Evolutionary conservation across 2,329 filamentous ascomycete species (phyloP).

Genomic region (Zymoseptoria crescenta): DNA sequence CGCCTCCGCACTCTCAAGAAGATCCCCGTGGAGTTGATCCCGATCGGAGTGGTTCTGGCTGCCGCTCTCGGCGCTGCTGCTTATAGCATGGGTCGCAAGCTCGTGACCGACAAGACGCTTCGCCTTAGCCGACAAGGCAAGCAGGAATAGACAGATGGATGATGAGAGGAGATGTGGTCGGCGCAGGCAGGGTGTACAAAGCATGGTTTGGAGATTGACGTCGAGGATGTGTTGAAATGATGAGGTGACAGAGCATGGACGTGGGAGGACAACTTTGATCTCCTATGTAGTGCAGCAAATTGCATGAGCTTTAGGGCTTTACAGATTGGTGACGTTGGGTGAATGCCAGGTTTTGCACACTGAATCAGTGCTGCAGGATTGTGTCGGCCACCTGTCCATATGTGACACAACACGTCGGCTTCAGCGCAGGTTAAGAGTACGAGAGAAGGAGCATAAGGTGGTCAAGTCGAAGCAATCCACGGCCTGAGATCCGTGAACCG

Average conservation of each 20-base stretch:
- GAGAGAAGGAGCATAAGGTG: no score
- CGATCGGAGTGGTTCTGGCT: constrained; percentile 81
- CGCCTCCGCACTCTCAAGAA: constrained; percentile 81
- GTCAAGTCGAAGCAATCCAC: no score
- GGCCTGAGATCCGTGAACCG: not conserved
- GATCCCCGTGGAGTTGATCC: constrained; percentile 88
- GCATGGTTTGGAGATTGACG: not conserved
- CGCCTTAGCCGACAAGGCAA: constrained; percentile 67
- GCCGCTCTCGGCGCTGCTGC: constrained; percentile 66
- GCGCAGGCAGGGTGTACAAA: not conserved
- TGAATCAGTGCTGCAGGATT: not conserved
- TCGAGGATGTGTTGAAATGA: not conserved
- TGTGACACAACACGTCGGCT: not conserved
- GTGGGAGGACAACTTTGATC: not conserved
- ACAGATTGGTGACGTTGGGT: not conserved
- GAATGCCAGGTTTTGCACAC: not conserved
- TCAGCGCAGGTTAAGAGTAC: no score
- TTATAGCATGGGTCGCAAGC: constrained; percentile 78
- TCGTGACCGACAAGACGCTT: constrained; percentile 84
- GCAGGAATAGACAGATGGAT: constrained; percentile 13
- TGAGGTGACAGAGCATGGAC: not conserved
- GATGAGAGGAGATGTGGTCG: not conserved
- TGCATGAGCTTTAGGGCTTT: not conserved
- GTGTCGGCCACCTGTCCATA: not conserved
- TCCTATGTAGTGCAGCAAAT: not conserved